Base-by-base conservation (phyloP, 768 basidiomycete species). In the Russula sp. region DNA sequence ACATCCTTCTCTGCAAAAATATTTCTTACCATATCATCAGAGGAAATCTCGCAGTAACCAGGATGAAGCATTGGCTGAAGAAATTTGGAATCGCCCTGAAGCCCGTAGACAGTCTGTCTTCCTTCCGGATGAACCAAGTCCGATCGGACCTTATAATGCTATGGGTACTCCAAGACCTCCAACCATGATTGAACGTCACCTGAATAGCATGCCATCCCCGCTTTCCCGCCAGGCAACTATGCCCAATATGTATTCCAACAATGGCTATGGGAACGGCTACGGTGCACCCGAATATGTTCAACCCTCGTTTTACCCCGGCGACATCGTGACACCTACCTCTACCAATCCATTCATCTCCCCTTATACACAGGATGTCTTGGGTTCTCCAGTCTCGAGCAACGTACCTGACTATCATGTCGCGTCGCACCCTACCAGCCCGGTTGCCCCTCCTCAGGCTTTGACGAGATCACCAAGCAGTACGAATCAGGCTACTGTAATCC, bases 41-140 rank as follows among this genome's bases (percentile, higher is more conserved):
- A 66, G 63, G 61, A 66, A 73, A 71, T 72, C 72, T 59, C 73
- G 75, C 44, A 64, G 66, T 51, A 48, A 49, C 48, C 51, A 68
- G 22, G 73, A 77, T n/a, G 76, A 76, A 0, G 79, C 30, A 70
- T 73, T 53, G 74, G 71, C 22, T 20, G 64, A 51, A 55, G 63
- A 46, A 71, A 72, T 57, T 65, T 90, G 88, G 73, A 79, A 83
- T 65, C 74, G 85, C 1, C 73, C 75, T 50, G 80, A 80, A 11
- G 88, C 88, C 79, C 81, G 83, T 57, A 84, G 85, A 58, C 79
- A 81, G 67, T 89, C 88, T 16, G 83, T 81, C n/a, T 71, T 85
- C 18, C 72, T 88, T 26, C 75, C 85, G 26, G 77, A 83, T 53
- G 70, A 66, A 20, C 46, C 54, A 13, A 42, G 61, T 28, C 61